These are phyloP conservation scores for Lasiosphaeria ovina DNA, from an alignment of 495 filamentous ascomycete species.

Conservation along the genomic window DNA sequence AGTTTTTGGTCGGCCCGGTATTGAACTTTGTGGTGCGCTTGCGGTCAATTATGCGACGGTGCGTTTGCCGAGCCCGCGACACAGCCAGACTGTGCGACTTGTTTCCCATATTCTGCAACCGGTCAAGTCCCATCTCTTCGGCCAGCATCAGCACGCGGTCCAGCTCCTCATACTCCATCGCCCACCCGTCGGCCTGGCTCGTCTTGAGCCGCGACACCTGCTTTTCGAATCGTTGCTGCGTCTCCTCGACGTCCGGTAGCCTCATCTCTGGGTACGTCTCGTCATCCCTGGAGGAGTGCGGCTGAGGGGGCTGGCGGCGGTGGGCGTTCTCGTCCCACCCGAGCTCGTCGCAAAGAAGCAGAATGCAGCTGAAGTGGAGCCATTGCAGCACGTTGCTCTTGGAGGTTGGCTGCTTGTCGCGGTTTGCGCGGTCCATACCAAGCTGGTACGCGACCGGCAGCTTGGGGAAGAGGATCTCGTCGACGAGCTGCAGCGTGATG, in stretches of 20 bases:
- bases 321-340: constrained; percentile 7
- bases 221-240: constrained; percentile 17
- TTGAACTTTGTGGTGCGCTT: constrained; percentile 17
- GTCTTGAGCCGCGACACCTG: constrained; percentile 19
- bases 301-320: not conserved
- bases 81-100: constrained; percentile 13
- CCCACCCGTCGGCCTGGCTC: constrained; percentile 15
- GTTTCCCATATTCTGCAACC: not conserved
- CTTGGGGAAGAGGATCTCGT: constrained; percentile 22
- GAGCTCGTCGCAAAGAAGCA: constrained; percentile 16
- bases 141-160: constrained; percentile 17
- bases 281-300: not conserved
- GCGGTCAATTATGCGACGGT: constrained; percentile 7
- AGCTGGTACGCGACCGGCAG: constrained; percentile 26
- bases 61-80: constrained; percentile 10
- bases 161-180: constrained; percentile 18
- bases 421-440: constrained; percentile 11
- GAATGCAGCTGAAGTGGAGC: constrained; percentile 20
- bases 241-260: not conserved
- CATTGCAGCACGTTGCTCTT: constrained; percentile 20
- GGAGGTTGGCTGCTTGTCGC: constrained; percentile 16
- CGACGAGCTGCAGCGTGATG: constrained; percentile 1
- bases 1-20: constrained; percentile 13
- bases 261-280: not conserved
- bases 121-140: constrained; percentile 18